Evolutionary conservation across 202 grass and related monocot species (phyloP).

Genomic region (Brachypodium distachyon): DNA sequence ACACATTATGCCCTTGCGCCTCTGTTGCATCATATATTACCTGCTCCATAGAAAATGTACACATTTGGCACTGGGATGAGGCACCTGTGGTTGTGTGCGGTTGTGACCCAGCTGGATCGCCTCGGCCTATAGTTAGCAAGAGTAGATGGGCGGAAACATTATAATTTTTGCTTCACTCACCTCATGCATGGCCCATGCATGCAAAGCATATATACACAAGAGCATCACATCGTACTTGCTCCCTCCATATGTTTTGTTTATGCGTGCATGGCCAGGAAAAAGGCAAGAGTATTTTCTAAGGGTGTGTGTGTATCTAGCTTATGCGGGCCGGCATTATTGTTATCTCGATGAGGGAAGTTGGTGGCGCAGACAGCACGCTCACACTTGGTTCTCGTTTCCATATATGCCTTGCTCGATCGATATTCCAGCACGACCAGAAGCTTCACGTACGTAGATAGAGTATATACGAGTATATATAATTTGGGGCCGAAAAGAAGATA

Average conservation of each 20-base stretch:
- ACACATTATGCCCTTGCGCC: background rate
- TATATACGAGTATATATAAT: background rate
- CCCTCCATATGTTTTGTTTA: background rate
- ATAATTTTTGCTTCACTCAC: background rate
- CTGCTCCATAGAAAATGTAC: constrained; percentile 13
- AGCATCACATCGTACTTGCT: constrained; percentile 6
- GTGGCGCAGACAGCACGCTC: constrained; percentile 5
- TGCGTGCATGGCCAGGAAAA: constrained; percentile 8
- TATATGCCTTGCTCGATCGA: background rate
- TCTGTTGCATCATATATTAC: constrained; percentile 4
- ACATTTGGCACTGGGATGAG: background rate
- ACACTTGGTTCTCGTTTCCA: constrained; percentile 12
- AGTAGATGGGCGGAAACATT: constrained; percentile 25
- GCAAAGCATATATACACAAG: no score
- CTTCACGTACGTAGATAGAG: no score
- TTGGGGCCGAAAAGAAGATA: background rate
- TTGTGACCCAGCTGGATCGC: constrained; percentile 24
- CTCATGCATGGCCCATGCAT: constrained; percentile 31
- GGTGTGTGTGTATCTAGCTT: constrained; percentile 5
- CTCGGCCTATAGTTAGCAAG: background rate
- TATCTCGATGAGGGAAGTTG: constrained; percentile 20
- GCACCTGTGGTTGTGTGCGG: constrained; percentile 20
- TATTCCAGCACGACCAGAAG: background rate
- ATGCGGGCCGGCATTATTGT: constrained; percentile 33
- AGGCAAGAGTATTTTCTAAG: background rate